Evolutionary conservation across 106 monocot species (phyloP), one percentile per base, ranked within the genome.

Genomic region (Acorus calamus): DNA sequence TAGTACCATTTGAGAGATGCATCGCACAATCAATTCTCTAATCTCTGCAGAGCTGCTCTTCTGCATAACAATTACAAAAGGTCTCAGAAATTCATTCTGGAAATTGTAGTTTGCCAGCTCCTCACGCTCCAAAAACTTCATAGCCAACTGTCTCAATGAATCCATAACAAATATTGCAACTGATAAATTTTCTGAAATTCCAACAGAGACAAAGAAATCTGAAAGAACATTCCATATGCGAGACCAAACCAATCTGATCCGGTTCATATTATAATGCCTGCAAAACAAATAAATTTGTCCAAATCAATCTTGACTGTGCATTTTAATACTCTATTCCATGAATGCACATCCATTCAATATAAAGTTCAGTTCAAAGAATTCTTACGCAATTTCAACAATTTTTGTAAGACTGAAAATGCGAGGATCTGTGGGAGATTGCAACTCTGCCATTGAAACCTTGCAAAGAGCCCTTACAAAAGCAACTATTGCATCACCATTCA

Each of bases 131-230:
- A 98, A 73, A 77, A 98, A 98, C 60, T 92, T 92, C 98, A 98
- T 98, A 3, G 91, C 79, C 56, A 98, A 69, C 66, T 98, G 92
- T 65, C 92, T 65, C 63, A 92, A 73, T 14, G 98, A 88, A 76
- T 98, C 98, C 98, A 98, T 98, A n/a, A 92, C 91, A 79, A 98
- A 92, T 69, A 98, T 92, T 66, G 92, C 85, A 61, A 98, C 88
- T 45, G 92, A 92, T 4, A 98, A 74, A 71, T 88, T 98, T 75
- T 92, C 92, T 63, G 92, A 98, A 60, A 83, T 76, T 7, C 98
- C 98, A 60, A 98, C 92, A 48, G 81, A 80, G 10, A 92, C 92
- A 74, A 98, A 98, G 62, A 88, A 92, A 46, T 98, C 98, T 52
- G 92, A 81, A 71, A 98, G 81, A 49, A 98, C 92, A 69, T 71